These are phyloP conservation scores for Sequoiadendron giganteum DNA, from an alignment of 75 land plant genomes.

Conservation along the genomic window DNA sequence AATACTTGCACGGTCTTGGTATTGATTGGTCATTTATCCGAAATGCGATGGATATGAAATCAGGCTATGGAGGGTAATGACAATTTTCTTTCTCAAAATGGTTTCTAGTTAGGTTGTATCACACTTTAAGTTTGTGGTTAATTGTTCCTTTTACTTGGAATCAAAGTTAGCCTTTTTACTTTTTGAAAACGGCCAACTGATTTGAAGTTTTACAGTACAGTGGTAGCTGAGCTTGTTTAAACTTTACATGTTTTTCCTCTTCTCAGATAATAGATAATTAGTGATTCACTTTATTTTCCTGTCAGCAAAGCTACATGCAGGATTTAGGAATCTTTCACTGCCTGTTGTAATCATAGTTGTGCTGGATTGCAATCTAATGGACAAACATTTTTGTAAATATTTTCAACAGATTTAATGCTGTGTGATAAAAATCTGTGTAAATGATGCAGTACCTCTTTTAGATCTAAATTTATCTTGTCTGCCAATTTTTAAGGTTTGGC, in stretches of 20 bases:
- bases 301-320: background rate
- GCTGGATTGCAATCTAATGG: background rate
- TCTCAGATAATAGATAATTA: background rate
- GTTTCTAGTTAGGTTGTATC: background rate
- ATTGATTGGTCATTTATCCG: constrained; percentile 79
- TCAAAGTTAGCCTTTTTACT: background rate
- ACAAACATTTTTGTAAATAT: background rate
- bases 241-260: background rate
- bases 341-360: background rate
- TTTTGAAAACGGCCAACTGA: background rate
- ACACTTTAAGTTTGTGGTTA: background rate
- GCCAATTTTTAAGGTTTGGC: background rate
- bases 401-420: background rate
- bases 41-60: constrained; percentile 96
- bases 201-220: background rate
- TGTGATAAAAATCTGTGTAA: background rate
- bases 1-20: constrained; percentile 44
- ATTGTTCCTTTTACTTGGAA: background rate
- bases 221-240: background rate
- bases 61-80: constrained; percentile 89
- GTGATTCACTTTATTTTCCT: background rate
- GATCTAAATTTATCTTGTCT: background rate
- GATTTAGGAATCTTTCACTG: background rate
- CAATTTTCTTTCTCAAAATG: background rate
- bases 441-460: background rate